A percentile compares a stretch with the other conserved stretches of the same genome.
phyloP scores from a whole-genome alignment of 768 basidiomycete species.

The Tricholoma sp. region DNA sequence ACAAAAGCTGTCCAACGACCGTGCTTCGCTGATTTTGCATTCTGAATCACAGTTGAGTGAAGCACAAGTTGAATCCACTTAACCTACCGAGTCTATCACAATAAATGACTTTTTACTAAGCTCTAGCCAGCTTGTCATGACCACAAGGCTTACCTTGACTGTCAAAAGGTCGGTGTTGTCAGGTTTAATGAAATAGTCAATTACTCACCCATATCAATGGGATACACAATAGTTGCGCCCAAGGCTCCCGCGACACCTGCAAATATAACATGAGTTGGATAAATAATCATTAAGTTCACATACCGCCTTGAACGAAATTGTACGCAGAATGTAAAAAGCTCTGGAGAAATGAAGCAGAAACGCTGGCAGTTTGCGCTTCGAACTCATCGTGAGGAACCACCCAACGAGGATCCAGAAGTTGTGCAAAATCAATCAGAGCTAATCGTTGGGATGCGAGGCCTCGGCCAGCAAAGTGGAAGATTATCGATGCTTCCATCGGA shows the following conservation, averaged over 20 bases:
- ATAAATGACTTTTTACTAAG: background rate
- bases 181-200: background rate
- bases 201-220: conserved; percentile 83
- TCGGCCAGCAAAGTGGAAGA: conserved; percentile 95
- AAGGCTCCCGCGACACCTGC: conserved; percentile 86
- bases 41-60: conserved; percentile 30
- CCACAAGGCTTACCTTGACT: conserved; percentile 65
- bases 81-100: conserved; percentile 52
- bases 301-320: conserved; percentile 84
- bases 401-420: conserved; percentile 90
- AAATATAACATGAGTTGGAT: conserved; percentile 13
- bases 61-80: background rate
- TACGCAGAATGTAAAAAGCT: conserved; percentile 68
- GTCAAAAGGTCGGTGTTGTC: conserved; percentile 11
- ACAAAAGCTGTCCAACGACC: conserved; percentile 93
- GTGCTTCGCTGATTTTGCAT: conserved; percentile 98
- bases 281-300: conserved; percentile 6
- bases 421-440: conserved; percentile 85
- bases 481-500: conserved; percentile 96
- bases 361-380: conserved; percentile 26
- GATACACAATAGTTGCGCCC: conserved; percentile 97
- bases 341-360: conserved; percentile 42
- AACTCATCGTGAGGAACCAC: conserved; percentile 57
- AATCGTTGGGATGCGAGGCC: conserved; percentile 68
- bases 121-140: background rate